Evolutionary conservation across 2,329 filamentous ascomycete genomes (phyloP).

Genomic region (Dactylella cylindrospora): DNA sequence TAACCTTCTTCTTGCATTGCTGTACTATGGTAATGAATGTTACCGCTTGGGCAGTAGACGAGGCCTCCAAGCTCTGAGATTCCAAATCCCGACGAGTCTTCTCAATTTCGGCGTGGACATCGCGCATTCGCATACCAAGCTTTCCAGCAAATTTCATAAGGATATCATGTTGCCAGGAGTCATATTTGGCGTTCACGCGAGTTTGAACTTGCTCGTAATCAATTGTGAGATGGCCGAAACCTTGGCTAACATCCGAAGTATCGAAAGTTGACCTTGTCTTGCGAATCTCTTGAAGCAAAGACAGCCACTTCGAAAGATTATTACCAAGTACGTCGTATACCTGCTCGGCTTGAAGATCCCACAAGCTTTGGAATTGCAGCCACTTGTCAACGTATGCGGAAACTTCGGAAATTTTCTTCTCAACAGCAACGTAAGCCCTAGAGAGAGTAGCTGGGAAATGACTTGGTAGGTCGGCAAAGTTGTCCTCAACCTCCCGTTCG

Average conservation of each 20-base stretch:
- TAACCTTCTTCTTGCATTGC: constrained; percentile 90
- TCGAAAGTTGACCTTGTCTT: constrained; percentile 96
- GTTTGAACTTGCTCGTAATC: constrained; percentile 99
- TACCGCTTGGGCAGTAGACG: constrained; percentile 93
- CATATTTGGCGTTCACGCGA: constrained; percentile 98
- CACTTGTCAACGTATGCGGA: constrained; percentile 91
- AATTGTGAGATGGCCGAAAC: constrained; percentile 90
- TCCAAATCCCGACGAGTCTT: constrained; percentile 88
- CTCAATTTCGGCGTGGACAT: constrained; percentile 88
- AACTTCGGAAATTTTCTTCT: constrained; percentile 78
- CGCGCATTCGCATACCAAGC: constrained; percentile 84
- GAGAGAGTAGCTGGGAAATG: constrained; percentile 78
- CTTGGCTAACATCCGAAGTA: constrained; percentile 87
- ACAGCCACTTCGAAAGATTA: constrained; percentile 87
- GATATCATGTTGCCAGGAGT: constrained; percentile 99
- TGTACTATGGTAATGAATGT: constrained; percentile 98
- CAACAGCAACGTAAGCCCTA: constrained; percentile 78
- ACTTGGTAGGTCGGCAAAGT: constrained; percentile 81
- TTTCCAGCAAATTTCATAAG: constrained; percentile 87
- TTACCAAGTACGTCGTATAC: constrained; percentile 91
- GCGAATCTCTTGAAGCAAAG: constrained; percentile 93
- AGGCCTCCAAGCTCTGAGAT: constrained; percentile 85
- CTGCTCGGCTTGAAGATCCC: constrained; percentile 94
- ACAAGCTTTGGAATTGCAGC: constrained; percentile 97
- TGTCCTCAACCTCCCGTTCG: constrained; percentile 63